phyloP scores from a whole-genome alignment of 371 early-diverging fungal species.

The Mucor plumbeus region DNA sequence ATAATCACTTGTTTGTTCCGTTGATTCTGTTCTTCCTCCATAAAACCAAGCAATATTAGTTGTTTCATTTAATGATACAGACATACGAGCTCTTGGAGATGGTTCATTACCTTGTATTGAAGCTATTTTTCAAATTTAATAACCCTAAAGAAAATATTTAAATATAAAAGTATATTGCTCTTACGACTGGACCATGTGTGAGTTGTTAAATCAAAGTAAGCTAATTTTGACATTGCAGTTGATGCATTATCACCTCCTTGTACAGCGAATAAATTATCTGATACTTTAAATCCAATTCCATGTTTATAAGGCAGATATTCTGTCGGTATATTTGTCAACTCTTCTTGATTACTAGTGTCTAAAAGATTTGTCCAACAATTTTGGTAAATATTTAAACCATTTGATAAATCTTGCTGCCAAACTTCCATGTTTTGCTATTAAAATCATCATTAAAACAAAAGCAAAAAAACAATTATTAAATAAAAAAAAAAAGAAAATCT shows the following conservation, averaged over 20 bases:
- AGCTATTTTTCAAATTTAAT: neutral
- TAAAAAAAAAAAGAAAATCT: neutral
- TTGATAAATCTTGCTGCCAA: constrained; percentile 38
- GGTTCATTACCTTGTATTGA: constrained; percentile 15
- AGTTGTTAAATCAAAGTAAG: constrained; percentile 13
- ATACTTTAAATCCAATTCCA: constrained; percentile 20
- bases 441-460: neutral
- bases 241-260: constrained; percentile 24
- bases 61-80: constrained; percentile 21
- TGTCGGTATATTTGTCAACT: neutral
- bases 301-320: constrained; percentile 13
- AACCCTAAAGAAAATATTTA: neutral
- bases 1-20: constrained; percentile 9
- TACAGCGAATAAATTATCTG: constrained; percentile 17
- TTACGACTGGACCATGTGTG: constrained; percentile 24
- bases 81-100: constrained; percentile 24
- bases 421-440: constrained; percentile 29
- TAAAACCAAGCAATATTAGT: constrained; percentile 24
- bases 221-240: constrained; percentile 10
- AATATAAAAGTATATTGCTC: neutral
- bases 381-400: constrained; percentile 22
- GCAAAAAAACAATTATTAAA: neutral
- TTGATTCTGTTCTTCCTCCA: constrained; percentile 21
- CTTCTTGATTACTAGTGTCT: neutral
- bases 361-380: constrained; percentile 23